Evolutionary conservation across 306 rosid genomes (phyloP).

Genomic region (Sicyos baderoa): DNA sequence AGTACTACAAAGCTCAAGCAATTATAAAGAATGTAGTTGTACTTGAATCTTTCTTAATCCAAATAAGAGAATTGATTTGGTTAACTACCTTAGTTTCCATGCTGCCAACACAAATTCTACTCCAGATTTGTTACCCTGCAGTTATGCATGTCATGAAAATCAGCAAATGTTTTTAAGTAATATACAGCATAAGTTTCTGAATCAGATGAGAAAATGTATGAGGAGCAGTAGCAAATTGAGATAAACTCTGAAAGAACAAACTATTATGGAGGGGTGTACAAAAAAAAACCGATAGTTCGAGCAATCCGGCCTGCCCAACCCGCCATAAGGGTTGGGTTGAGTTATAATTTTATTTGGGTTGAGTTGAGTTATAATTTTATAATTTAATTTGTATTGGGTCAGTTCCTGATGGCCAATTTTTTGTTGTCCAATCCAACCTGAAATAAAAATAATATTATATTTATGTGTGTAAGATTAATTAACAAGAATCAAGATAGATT

Average conservation of each 20-base stretch:
- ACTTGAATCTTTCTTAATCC: background rate
- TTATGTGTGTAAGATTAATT: too few species aligned
- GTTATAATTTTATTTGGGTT: too few species aligned
- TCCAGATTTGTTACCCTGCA: constrained; percentile 49
- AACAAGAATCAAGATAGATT: too few species aligned
- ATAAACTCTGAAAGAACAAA: background rate
- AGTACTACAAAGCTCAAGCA: background rate
- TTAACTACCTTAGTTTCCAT: constrained; percentile 76
- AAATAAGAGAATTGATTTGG: background rate
- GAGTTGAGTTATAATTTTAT: too few species aligned
- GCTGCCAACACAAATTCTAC: constrained; percentile 49
- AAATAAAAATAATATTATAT: too few species aligned
- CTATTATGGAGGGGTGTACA: background rate
- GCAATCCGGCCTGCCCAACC: too few species aligned
- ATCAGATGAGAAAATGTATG: background rate
- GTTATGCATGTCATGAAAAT: constrained; percentile 17
- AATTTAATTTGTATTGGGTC: too few species aligned
- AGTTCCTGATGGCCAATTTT: too few species aligned
- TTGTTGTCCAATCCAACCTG: too few species aligned
- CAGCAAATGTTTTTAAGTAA: background rate
- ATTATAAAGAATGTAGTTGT: background rate
- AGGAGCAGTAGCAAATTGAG: background rate
- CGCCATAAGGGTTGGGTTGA: too few species aligned
- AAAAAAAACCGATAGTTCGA: too few species aligned
- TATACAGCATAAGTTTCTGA: background rate